These are phyloP conservation scores for Cladophialophora psammophila DNA, from an alignment of 2,329 filamentous ascomycete species.

Conservation along the genomic window DNA sequence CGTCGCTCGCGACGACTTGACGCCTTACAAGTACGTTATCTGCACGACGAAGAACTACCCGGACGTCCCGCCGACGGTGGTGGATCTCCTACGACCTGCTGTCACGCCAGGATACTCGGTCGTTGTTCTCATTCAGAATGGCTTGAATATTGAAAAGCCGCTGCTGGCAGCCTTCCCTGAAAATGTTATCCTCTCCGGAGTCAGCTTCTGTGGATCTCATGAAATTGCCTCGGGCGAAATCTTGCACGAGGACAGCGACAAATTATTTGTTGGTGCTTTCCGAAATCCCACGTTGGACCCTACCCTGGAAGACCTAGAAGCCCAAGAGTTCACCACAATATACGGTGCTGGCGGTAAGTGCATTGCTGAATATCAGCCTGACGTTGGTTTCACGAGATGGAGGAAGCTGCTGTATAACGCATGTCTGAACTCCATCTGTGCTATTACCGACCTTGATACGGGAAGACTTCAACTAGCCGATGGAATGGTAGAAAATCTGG, in stretches of 20 bases:
- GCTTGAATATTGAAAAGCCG: slow-evolving; percentile 66
- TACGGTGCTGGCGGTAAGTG: slow-evolving; percentile 58
- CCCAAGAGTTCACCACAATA: slow-evolving; percentile 53
- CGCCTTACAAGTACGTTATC: slow-evolving; percentile 63
- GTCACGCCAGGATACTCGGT: slow-evolving; percentile 59
- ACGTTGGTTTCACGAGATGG: slow-evolving; percentile 44
- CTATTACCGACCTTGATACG: slow-evolving; percentile 60
- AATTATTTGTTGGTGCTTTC: slow-evolving; percentile 56
- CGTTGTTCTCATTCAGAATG: slow-evolving; percentile 67
- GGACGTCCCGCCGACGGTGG: slow-evolving; percentile 58
- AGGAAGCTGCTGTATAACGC: slow-evolving; percentile 58
- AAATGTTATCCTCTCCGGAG: slow-evolving; percentile 61
- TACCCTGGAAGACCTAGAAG: slow-evolving; percentile 36
- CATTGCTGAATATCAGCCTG: slow-evolving; percentile 47
- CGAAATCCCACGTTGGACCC: slow-evolving; percentile 23
- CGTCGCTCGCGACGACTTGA: slow-evolving; percentile 40
- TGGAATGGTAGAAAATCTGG: slow-evolving; percentile 55
- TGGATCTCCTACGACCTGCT: slow-evolving; percentile 60
- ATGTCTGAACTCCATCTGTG: slow-evolving; percentile 60
- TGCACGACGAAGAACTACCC: slow-evolving; percentile 65
- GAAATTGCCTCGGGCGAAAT: slow-evolving; percentile 58
- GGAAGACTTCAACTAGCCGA: slow-evolving; percentile 57
- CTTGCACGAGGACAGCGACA: slow-evolving; percentile 61
- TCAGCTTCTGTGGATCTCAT: slow-evolving; percentile 60
- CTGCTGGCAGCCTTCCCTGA: slow-evolving; percentile 58